Evolutionary conservation across 2,329 filamentous ascomycete genomes (phyloP).

Genomic region (Ophiosphaerella herpotricha): DNA sequence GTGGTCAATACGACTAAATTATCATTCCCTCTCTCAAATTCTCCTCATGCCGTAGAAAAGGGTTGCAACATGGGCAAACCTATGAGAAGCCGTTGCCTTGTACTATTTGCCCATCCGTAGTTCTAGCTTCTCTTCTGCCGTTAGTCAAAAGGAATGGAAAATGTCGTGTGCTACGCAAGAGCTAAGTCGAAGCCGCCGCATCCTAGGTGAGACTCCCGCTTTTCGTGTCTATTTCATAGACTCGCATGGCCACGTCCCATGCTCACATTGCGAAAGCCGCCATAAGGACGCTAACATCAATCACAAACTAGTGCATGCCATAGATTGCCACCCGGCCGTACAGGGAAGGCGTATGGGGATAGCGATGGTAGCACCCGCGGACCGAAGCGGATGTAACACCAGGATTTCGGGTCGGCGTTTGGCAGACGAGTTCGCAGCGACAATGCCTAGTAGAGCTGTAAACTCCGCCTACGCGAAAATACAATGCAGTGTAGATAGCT

Average conservation of each 20-base stretch:
- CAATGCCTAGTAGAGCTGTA: conserved; percentile 48
- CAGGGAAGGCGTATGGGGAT: conserved; percentile 23
- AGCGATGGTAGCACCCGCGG: conserved; percentile 25
- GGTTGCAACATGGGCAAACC: no score
- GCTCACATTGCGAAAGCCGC: conserved; percentile 46
- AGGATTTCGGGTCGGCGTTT: conserved; percentile 50
- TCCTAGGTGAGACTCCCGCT: conserved; percentile 49
- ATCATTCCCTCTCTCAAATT: no score
- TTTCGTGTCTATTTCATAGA: conserved; percentile 67
- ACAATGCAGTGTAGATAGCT: conserved; percentile 30
- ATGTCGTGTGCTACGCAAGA: conserved; percentile 24
- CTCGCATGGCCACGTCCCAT: conserved; percentile 51
- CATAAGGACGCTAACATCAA: conserved; percentile 55
- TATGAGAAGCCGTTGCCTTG: not conserved
- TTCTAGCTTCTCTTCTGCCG: conserved; percentile 43
- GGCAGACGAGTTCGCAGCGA: conserved; percentile 45
- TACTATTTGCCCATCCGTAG: conserved; percentile 45
- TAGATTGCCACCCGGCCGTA: conserved; percentile 35
- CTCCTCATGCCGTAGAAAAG: no score
- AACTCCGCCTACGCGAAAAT: conserved; percentile 60
- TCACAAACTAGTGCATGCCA: conserved; percentile 37
- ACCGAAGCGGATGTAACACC: conserved; percentile 27
- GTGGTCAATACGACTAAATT: no score
- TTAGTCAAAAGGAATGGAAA: conserved; percentile 43
- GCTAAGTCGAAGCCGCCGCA: conserved; percentile 24